Percentiles rank a stretch among this genome's conserved stretches.
Evolutionary conservation across 805 yeast genomes (phyloP).

Genomic region (Yamadazyma paraphyllophila): DNA sequence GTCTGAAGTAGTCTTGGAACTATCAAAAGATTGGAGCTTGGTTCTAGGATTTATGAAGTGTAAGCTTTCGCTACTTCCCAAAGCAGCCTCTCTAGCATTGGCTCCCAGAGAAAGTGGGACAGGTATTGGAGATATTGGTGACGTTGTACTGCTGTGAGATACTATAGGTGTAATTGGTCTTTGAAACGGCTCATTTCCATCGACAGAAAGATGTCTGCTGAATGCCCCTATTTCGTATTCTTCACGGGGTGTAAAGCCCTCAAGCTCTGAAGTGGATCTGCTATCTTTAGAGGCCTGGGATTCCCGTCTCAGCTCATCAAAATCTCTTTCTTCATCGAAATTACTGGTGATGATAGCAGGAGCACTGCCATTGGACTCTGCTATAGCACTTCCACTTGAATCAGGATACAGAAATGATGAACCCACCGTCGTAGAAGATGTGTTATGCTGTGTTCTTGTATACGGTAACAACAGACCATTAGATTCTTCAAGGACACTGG

Average conservation of each 20-base stretch:
- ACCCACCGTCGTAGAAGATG: constrained; percentile 10
- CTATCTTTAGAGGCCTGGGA: background rate
- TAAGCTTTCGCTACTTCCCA: constrained; percentile 21
- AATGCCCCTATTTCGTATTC: background rate
- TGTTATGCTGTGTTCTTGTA: background rate
- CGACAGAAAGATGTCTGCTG: constrained; percentile 1
- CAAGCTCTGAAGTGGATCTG: background rate
- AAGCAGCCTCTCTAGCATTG: constrained; percentile 24
- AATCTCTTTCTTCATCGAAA: constrained; percentile 3
- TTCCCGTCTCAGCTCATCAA: background rate
- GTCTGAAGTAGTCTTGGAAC: constrained; percentile 9
- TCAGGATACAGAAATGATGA: constrained; percentile 9
- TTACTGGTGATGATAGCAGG: constrained; percentile 14
- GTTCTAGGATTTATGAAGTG: constrained; percentile 4
- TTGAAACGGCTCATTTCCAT: constrained; percentile 4
- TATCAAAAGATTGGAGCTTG: constrained; percentile 14
- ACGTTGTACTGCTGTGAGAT: constrained; percentile 11
- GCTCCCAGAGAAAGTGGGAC: constrained; percentile 31
- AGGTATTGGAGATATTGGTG: constrained; percentile 22
- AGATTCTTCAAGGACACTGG: constrained; percentile 8
- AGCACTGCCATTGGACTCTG: constrained; percentile 2
- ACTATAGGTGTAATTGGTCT: constrained; percentile 7
- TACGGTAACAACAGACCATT: background rate
- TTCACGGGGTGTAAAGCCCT: background rate
- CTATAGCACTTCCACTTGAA: background rate